Base-by-base conservation (phyloP, 2,329 filamentous ascomycete genomes). In the Aspergillus brunneoviolaceus region DNA sequence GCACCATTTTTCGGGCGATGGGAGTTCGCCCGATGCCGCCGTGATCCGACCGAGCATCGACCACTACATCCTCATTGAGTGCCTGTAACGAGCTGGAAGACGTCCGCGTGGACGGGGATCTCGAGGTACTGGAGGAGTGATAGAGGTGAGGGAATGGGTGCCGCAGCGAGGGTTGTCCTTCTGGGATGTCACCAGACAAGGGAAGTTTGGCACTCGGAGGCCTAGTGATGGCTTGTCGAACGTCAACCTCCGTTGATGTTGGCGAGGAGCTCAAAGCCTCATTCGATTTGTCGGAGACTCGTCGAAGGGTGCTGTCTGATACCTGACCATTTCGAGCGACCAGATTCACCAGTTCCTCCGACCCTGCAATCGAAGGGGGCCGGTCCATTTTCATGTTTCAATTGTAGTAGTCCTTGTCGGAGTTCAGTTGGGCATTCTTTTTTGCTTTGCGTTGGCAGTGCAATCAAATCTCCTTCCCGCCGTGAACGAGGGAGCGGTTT, bases 41-140 rank as follows among this genome's bases (percentile, higher is more conserved):
- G 49, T 65, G 67, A 58, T 76, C 74, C 50, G 72, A 72, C 53
- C 73, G 72, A 55, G 67, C 70, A 67, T 75, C 74, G 33, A 74
- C 70, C 35, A 76, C 73, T 14, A 60, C 68, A 58, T 75, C 69
- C 61, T 77, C 75, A 55, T 76, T 75, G 55, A 77, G 67, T n/a
- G 75, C 73, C 55, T 77, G 75, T 21, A 79, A 66, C 9, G 77
- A 79, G 60, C 76, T 79, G 27, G 76, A 76, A 19, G 77, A 79
- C 6, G 76, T 77, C 53, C 76, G 75, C 42, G 70, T 73, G 31
- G 77, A 79, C 29, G 72, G 69, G 4, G 68, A 68, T 50, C 70
- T 66, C 9, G 76, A 77, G 39, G 72, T 66, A 51, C 67, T 73
- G 23, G 74, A 72, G 42, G 72, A 74, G 59, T 74, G 70, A 49